Conservation (phyloP, 306 rosid genomes). For the Dryas drummondii region DNA sequence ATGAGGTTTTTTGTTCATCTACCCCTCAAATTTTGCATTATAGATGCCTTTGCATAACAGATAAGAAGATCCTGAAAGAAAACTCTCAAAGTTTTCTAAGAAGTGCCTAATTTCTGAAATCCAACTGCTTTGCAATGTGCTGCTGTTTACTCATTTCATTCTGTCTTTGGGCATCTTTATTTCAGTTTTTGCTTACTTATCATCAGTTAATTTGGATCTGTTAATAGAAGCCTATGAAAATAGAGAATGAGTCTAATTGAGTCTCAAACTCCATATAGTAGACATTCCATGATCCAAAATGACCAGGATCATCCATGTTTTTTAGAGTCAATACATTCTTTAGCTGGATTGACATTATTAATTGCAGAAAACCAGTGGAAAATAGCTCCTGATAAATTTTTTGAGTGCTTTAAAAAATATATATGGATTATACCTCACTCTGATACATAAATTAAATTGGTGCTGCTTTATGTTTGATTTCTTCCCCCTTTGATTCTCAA, state of each 20-base stretch:
- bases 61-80: too few species aligned
- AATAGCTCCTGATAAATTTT: neutral
- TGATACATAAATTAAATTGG: neutral
- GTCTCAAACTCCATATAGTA: neutral
- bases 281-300: neutral
- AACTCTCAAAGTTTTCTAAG: too few species aligned
- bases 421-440: neutral
- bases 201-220: neutral
- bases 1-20: neutral
- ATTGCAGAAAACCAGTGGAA: neutral
- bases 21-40: neutral
- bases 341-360: neutral
- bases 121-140: neutral
- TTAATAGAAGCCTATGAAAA: too few species aligned
- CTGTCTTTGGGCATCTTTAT: neutral
- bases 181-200: neutral
- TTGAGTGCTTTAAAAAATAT: too few species aligned
- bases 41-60: too few species aligned
- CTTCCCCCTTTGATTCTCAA: neutral
- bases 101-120: neutral
- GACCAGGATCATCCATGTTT: neutral
- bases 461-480: neutral
- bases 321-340: too few species aligned
- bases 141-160: conserved; percentile 17
- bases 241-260: too few species aligned